A percentile compares a stretch with the other conserved stretches of the same genome.
Conservation (phyloP, 805 yeast genomes). For the Candida oleophila region DNA sequence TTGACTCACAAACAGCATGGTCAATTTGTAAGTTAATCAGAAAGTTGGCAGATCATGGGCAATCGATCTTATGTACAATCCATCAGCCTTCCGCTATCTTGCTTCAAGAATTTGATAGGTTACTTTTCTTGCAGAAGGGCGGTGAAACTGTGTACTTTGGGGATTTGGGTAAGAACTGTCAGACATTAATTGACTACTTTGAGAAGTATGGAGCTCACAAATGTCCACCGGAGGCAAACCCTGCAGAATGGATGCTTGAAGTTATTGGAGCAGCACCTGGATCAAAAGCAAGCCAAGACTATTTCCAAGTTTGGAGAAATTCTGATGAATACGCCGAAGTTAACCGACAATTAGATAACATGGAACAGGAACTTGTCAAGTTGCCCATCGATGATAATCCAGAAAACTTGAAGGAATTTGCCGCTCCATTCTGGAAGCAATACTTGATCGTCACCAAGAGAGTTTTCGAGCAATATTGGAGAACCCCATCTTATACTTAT, state of each 20-base stretch:
- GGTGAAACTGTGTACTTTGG: conserved; percentile 79
- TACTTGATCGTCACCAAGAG: conserved; percentile 25
- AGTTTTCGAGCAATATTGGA: conserved; percentile 39
- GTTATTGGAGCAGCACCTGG: conserved; percentile 32
- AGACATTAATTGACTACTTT: conserved; percentile 60
- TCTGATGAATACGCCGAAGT: conserved; percentile 17
- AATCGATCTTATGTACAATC: conserved; percentile 50
- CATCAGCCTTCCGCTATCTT: conserved; percentile 81
- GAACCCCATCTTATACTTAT: conserved; percentile 37
- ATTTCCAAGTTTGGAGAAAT: conserved; percentile 22
- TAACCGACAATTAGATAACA: conserved; percentile 14
- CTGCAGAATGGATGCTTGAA: conserved; percentile 49
- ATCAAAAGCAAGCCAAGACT: conserved; percentile 23
- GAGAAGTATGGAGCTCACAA: conserved; percentile 62
- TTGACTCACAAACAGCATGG: conserved; percentile 40
- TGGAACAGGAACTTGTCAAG: conserved; percentile 21
- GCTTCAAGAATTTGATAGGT: conserved; percentile 70
- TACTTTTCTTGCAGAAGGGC: conserved; percentile 66
- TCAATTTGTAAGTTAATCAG: conserved; percentile 32
- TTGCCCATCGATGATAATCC: conserved; percentile 15
- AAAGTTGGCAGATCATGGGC: conserved; percentile 34
- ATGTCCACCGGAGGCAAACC: conserved; percentile 72
- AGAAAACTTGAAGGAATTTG: conserved; percentile 13
- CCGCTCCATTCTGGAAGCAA: conserved; percentile 19
- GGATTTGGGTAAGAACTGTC: conserved; percentile 60